These are phyloP conservation scores for Alternaria ventricosa DNA, from an alignment of 2,329 filamentous ascomycete genomes.

Conservation along the genomic window DNA sequence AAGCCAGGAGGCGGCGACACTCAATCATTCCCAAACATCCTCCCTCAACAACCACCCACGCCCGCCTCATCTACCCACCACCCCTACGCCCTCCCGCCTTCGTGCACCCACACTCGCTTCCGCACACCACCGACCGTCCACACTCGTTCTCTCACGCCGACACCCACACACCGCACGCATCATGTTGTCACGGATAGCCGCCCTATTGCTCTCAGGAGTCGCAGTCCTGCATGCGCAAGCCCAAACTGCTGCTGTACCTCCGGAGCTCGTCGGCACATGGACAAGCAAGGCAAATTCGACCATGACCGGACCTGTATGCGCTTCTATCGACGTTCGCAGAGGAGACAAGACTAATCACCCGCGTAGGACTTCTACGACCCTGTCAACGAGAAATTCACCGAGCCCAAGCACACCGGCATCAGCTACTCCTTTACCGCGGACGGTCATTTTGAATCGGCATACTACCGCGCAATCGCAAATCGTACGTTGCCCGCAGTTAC, in stretches of 20 bases:
- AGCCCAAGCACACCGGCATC: slow-evolving; percentile 70
- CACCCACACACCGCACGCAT: not conserved
- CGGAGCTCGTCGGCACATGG: slow-evolving; percentile 72
- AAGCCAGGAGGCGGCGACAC: slow-evolving; percentile 19
- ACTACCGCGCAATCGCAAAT: slow-evolving; percentile 73
- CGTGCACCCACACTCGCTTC: slow-evolving; percentile 19
- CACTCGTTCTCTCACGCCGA: slow-evolving; percentile 10
- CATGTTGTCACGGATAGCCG: slow-evolving; percentile 38
- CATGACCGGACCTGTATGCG: slow-evolving; percentile 69
- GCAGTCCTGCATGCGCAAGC: slow-evolving; percentile 45
- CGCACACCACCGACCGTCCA: slow-evolving; percentile 11
- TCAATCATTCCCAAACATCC: slow-evolving; percentile 14
- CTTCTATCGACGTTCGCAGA: not conserved
- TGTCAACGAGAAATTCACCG: slow-evolving; percentile 68
- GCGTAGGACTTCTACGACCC: slow-evolving; percentile 72
- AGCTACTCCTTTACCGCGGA: slow-evolving; percentile 76
- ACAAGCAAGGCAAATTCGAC: slow-evolving; percentile 73
- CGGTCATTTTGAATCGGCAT: slow-evolving; percentile 72
- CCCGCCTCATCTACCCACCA: slow-evolving; percentile 1
- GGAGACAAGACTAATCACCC: slow-evolving; percentile 17
- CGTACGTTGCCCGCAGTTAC: slow-evolving; percentile 57
- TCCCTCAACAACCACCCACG: slow-evolving; percentile 17
- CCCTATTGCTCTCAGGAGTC: slow-evolving; percentile 44
- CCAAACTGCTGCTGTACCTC: slow-evolving; percentile 33
- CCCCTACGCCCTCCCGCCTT: slow-evolving; percentile 10